Conservation (phyloP, 352 stramenopile species). For the Peronosclerospora sorghi region DNA sequence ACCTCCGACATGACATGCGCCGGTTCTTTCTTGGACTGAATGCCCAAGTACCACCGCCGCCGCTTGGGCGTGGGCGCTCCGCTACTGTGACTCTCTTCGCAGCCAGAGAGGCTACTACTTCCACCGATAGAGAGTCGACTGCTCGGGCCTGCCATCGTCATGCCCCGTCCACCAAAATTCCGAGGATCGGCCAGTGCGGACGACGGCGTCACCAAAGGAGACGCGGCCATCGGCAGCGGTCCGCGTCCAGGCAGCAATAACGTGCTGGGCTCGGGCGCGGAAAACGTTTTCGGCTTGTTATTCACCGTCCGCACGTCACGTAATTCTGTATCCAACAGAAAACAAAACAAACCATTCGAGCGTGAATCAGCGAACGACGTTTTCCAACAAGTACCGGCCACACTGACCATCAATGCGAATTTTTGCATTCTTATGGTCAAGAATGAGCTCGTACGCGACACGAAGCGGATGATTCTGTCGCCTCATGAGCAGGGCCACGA, state of each 20-base stretch:
- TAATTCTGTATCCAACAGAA: constrained; percentile 37
- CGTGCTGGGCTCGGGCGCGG: constrained; percentile 46
- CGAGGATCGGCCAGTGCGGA: constrained; percentile 29
- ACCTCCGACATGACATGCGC: constrained; percentile 99
- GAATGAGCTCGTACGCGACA: constrained; percentile 95
- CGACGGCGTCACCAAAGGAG: constrained; percentile 57
- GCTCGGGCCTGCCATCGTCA: constrained; percentile 19
- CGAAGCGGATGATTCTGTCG: constrained; percentile 71
- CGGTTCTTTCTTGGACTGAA: constrained; percentile 99
- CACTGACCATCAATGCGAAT: constrained; percentile 79
- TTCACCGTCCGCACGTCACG: constrained; percentile 56
- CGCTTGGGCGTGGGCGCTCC: constrained; percentile 40
- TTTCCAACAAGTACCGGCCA: neutral
- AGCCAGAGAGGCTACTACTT: constrained; percentile 19
- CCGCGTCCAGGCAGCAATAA: constrained; percentile 58
- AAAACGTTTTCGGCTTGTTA: constrained; percentile 75
- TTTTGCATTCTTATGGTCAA: constrained; percentile 96
- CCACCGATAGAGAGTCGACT: constrained; percentile 15
- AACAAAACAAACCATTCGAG: neutral
- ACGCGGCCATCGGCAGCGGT: constrained; percentile 73
- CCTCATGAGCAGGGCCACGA: constrained; percentile 41
- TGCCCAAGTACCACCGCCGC: constrained; percentile 97
- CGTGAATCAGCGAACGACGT: neutral
- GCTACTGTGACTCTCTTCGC: constrained; percentile 25
- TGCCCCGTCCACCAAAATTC: constrained; percentile 50